Conservation (phyloP, 169 alveolate genomes). For the Miamiensis avidus region DNA sequence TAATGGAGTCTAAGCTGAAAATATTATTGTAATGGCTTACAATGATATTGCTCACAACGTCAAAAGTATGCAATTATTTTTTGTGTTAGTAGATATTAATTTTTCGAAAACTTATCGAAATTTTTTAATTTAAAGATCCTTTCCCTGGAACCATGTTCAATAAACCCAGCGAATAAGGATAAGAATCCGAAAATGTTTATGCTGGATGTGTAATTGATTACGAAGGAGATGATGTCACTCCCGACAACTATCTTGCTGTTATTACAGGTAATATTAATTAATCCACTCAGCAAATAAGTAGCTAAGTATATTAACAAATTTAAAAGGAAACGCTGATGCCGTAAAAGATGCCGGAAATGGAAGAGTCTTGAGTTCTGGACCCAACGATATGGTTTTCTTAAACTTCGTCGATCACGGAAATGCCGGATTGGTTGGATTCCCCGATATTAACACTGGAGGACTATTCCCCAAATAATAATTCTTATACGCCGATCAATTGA, state of each 20-base stretch:
- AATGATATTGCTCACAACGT: constrained; percentile 81
- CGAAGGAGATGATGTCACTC: constrained; percentile 77
- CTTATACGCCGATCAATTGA: constrained; percentile 66
- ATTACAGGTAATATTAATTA: constrained; percentile 14
- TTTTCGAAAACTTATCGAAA: too few species aligned
- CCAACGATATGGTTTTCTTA: constrained; percentile 70
- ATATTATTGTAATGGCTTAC: constrained; percentile 76
- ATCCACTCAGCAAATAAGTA: neutral
- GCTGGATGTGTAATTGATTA: constrained; percentile 84
- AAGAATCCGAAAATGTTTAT: constrained; percentile 54
- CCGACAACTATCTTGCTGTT: constrained; percentile 69
- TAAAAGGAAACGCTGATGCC: constrained; percentile 51
- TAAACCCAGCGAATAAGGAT: neutral
- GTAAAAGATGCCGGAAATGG: constrained; percentile 55
- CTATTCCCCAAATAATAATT: neutral
- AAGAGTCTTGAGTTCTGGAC: constrained; percentile 65
- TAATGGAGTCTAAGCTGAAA: constrained; percentile 70
- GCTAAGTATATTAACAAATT: neutral
- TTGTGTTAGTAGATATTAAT: too few species aligned
- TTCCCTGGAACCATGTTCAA: constrained; percentile 60
- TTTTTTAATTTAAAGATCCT: constrained; percentile 69
- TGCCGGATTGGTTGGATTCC: constrained; percentile 81
- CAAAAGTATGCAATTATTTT: too few species aligned
- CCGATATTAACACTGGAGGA: constrained; percentile 24
- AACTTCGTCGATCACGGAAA: constrained; percentile 87